Percentiles rank a stretch among this genome's conserved stretches.
Evolutionary conservation across 208 protist genomes (phyloP).

Genomic region (Leishmania aethiopica): DNA sequence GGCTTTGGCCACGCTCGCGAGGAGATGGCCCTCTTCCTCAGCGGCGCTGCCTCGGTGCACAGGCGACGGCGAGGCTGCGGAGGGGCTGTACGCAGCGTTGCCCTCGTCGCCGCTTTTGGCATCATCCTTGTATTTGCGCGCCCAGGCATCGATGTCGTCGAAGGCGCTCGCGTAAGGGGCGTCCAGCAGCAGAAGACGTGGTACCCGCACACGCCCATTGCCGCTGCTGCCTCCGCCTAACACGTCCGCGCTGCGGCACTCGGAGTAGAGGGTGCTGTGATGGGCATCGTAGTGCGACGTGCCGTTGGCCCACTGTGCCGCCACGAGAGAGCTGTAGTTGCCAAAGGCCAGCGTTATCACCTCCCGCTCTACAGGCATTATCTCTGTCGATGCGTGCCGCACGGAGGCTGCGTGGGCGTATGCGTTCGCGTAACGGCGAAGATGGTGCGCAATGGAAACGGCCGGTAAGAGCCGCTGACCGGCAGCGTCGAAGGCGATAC

Average conservation of each 20-base stretch:
- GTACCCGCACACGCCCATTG: constrained; percentile 43
- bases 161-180: constrained; percentile 68
- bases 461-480: not conserved
- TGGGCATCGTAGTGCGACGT: constrained; percentile 69
- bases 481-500: not conserved
- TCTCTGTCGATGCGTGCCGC: not conserved
- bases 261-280: constrained; percentile 70
- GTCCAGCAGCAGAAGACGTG: constrained; percentile 75
- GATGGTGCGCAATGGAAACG: not conserved
- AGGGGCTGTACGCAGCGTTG: constrained; percentile 5
- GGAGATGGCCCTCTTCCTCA: not conserved
- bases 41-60: not conserved
- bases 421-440: not conserved
- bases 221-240: constrained; percentile 28
- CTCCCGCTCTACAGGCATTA: constrained; percentile 52
- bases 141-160: constrained; percentile 30
- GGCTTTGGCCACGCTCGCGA: constrained; percentile 5
- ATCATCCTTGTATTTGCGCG: constrained; percentile 15
- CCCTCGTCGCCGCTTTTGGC: constrained; percentile 17
- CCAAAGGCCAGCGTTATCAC: constrained; percentile 81
- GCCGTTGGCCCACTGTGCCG: constrained; percentile 88
- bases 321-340: constrained; percentile 86
- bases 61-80: not conserved
- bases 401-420: not conserved
- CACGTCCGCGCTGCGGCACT: constrained; percentile 39